Conservation (phyloP, 2,329 filamentous ascomycete genomes). For the Cladobotryum protrusum region DNA sequence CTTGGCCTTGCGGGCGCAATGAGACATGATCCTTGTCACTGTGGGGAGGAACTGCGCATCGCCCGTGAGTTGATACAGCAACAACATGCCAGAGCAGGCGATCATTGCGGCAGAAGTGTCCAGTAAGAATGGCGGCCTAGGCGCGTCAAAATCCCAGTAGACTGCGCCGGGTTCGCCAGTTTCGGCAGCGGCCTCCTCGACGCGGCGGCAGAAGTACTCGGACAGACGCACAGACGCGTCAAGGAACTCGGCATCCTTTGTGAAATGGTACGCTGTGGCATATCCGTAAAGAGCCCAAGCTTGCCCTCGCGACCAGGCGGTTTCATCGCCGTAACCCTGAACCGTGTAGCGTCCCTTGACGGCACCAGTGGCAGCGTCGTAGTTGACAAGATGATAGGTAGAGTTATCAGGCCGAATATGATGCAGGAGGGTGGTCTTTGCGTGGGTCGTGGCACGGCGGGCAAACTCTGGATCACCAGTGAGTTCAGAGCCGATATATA, state of each 20-base stretch:
- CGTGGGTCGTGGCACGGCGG: constrained; percentile 10
- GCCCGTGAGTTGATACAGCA: constrained; percentile 9
- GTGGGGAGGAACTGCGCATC: constrained; percentile 8
- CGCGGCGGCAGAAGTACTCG: constrained; percentile 8
- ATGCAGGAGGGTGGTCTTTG: constrained; percentile 7
- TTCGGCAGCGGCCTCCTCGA: constrained; percentile 1
- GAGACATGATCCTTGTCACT: constrained; percentile 9
- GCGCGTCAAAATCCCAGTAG: constrained; percentile 15
- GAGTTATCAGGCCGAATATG: constrained; percentile 9
- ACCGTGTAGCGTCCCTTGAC: constrained; percentile 11
- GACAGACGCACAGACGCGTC: constrained; percentile 2
- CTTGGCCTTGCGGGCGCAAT: constrained; percentile 3
- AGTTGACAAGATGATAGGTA: constrained; percentile 13
- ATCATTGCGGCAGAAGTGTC: constrained; percentile 9
- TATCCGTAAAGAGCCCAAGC: constrained; percentile 13
- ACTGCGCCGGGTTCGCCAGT: neutral
- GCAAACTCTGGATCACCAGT: constrained; percentile 9
- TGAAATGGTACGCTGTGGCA: constrained; percentile 10
- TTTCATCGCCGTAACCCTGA: constrained; percentile 12
- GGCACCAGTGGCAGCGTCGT: constrained; percentile 9
- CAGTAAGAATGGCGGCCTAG: constrained; percentile 14
- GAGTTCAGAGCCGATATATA: constrained; percentile 10
- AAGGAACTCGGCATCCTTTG: constrained; percentile 9
- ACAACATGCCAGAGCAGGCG: constrained; percentile 11
- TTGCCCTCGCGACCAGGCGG: constrained; percentile 12